Percentiles rank a stretch among this genome's conserved stretches.
phyloP scores from a whole-genome alignment of 2,329 filamentous ascomycete species.

The Clathrospora elynae region DNA sequence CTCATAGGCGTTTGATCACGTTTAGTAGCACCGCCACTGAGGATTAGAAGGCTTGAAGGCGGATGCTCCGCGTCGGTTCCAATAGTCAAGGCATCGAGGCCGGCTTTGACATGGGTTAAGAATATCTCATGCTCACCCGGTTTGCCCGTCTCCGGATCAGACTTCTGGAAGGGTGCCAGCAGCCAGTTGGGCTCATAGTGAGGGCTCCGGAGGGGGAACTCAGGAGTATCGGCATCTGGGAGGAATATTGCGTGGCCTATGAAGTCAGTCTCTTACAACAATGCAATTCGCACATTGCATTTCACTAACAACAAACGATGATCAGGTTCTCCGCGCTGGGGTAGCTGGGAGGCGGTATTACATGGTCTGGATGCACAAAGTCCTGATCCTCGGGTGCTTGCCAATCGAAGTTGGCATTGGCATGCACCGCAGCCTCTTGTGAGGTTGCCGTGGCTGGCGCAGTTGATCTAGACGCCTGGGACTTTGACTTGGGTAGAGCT shows the following conservation, averaged over 20 bases:
- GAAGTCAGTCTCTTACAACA: no score
- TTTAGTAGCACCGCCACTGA: slow-evolving; percentile 68
- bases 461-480: slow-evolving; percentile 16
- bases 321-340: slow-evolving; percentile 61
- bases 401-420: slow-evolving; percentile 6
- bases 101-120: slow-evolving; percentile 72
- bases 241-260: slow-evolving; percentile 80
- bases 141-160: slow-evolving; percentile 46
- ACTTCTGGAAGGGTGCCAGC: slow-evolving; percentile 73
- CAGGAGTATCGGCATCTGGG: slow-evolving; percentile 31
- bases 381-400: slow-evolving; percentile 18
- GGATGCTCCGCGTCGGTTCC: slow-evolving; percentile 50
- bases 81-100: slow-evolving; percentile 59
- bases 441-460: slow-evolving; percentile 13
- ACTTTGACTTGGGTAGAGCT: slow-evolving; percentile 41
- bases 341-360: slow-evolving; percentile 34
- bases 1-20: slow-evolving; percentile 34
- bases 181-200: slow-evolving; percentile 59
- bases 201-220: slow-evolving; percentile 38
- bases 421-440: slow-evolving; percentile 8
- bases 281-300: no score
- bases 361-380: slow-evolving; percentile 39
- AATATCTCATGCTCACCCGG: slow-evolving; percentile 78
- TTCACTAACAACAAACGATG: slow-evolving; percentile 81
- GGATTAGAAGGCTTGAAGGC: slow-evolving; percentile 60